These are phyloP conservation scores for Hanseniaspora meyeri DNA, from an alignment of 805 yeast species.

Conservation along the genomic window DNA sequence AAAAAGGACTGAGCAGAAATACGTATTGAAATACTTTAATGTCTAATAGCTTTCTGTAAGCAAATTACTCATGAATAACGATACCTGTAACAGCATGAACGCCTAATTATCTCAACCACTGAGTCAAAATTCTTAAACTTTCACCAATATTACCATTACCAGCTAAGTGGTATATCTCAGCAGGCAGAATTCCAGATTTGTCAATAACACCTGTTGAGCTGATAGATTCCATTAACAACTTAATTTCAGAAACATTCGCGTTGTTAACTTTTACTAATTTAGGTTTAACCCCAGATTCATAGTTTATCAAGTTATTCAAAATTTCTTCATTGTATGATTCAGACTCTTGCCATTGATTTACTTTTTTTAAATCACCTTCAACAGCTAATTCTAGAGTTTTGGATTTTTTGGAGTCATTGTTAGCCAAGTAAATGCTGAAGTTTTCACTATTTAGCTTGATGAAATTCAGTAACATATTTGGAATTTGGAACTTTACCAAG, in stretches of 20 bases:
- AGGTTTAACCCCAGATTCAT: not conserved
- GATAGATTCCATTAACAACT: not conserved
- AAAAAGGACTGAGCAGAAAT: too few species aligned
- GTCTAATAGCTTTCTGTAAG: too few species aligned
- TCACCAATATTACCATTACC: slow-evolving; percentile 12
- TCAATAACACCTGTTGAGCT: slow-evolving; percentile 4
- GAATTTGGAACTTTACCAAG: slow-evolving; percentile 51
- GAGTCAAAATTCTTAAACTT: slow-evolving; percentile 5
- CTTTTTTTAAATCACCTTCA: not conserved
- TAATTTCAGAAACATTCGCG: slow-evolving; percentile 32
- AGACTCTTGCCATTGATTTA: slow-evolving; percentile 9
- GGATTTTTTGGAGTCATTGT: not conserved
- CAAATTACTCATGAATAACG: too few species aligned
- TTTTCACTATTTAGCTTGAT: not conserved
- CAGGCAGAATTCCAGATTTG: not conserved
- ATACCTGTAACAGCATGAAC: too few species aligned
- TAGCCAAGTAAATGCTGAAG: not conserved
- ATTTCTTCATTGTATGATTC: not conserved
- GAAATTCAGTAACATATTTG: slow-evolving; percentile 26
- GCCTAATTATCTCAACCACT: slow-evolving; percentile 11
- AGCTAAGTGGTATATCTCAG: slow-evolving; percentile 7
- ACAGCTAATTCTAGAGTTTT: slow-evolving; percentile 2
- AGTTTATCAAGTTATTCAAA: not conserved
- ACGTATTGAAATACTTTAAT: too few species aligned
- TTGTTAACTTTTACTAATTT: slow-evolving; percentile 42